These are phyloP conservation scores for Pholiota molesta DNA, from an alignment of 768 basidiomycete species.

Conservation along the genomic window DNA sequence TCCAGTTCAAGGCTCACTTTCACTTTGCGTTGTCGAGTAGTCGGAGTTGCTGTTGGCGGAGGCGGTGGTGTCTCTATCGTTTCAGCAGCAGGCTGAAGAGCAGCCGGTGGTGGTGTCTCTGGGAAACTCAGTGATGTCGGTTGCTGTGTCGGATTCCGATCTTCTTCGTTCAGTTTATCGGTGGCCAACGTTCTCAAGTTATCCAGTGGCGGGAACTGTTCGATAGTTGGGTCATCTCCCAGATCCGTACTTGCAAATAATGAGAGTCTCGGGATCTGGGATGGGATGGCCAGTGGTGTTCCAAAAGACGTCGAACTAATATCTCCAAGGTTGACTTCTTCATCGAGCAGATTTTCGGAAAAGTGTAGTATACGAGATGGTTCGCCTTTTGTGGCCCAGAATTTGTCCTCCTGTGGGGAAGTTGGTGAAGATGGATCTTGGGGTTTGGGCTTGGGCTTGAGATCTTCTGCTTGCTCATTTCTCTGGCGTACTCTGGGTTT, in stretches of 20 bases:
- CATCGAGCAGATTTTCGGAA: slow-evolving; percentile 63
- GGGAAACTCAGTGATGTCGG: not conserved
- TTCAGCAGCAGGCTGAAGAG: not conserved
- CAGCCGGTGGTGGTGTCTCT: not conserved
- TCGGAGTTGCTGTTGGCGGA: slow-evolving; percentile 22
- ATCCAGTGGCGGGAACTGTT: slow-evolving; percentile 8
- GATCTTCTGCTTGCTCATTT: not conserved
- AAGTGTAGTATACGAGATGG: slow-evolving; percentile 64
- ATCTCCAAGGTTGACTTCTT: slow-evolving; percentile 60
- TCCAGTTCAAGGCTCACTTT: slow-evolving; percentile 67
- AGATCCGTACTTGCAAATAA: slow-evolving; percentile 18
- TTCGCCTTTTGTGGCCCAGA: slow-evolving; percentile 64
- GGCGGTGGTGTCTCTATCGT: not conserved
- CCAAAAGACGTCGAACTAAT: slow-evolving; percentile 51
- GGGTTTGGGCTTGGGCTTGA: slow-evolving; percentile 23
- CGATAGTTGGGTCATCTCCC: slow-evolving; percentile 18
- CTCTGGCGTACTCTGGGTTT: slow-evolving; percentile 29
- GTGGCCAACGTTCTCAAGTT: not conserved
- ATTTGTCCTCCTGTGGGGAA: slow-evolving; percentile 53
- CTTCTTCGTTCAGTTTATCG: not conserved
- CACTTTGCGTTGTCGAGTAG: slow-evolving; percentile 35
- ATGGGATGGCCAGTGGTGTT: slow-evolving; percentile 24
- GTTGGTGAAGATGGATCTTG: slow-evolving; percentile 18
- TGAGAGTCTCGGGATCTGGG: slow-evolving; percentile 13
- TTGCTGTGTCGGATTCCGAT: not conserved